Evolutionary conservation across 495 filamentous ascomycete genomes (phyloP).

Genomic region (Xylaria venustula): DNA sequence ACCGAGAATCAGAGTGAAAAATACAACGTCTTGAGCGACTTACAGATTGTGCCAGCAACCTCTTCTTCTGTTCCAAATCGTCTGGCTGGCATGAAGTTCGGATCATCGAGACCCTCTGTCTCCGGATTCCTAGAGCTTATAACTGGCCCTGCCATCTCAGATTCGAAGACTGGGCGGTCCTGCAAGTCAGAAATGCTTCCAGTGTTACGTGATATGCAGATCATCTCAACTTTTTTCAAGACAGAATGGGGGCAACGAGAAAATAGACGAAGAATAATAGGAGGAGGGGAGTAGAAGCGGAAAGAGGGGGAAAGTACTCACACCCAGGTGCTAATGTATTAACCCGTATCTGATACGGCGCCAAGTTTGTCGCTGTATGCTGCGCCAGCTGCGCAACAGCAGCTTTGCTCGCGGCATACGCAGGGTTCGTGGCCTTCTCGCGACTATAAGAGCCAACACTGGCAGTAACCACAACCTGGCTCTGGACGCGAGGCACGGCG

Average conservation of each 20-base stretch:
- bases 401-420: conserved; percentile 56
- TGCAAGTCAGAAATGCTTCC: not conserved
- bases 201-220: not conserved
- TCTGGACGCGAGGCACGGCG: conserved; percentile 40
- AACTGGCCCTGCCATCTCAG: conserved; percentile 51
- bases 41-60: conserved; percentile 50
- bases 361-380: conserved; percentile 46
- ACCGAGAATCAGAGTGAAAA: no score
- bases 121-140: conserved; percentile 41
- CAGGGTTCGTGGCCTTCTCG: conserved; percentile 37
- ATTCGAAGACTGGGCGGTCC: conserved; percentile 47
- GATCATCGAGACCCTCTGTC: conserved; percentile 26
- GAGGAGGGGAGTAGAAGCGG: not conserved
- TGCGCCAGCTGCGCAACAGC: conserved; percentile 54
- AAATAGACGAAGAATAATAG: no score
- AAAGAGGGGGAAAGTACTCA: conserved; percentile 28
- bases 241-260: not conserved
- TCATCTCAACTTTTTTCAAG: no score
- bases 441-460: conserved; percentile 56
- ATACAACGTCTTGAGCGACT: no score
- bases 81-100: conserved; percentile 49
- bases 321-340: conserved; percentile 59
- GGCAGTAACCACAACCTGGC: conserved; percentile 55
- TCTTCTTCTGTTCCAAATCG: conserved; percentile 55
- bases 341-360: conserved; percentile 49